Conservation (phyloP, 2,329 filamentous ascomycete species). For the Phialemonium atrogriseum region DNA sequence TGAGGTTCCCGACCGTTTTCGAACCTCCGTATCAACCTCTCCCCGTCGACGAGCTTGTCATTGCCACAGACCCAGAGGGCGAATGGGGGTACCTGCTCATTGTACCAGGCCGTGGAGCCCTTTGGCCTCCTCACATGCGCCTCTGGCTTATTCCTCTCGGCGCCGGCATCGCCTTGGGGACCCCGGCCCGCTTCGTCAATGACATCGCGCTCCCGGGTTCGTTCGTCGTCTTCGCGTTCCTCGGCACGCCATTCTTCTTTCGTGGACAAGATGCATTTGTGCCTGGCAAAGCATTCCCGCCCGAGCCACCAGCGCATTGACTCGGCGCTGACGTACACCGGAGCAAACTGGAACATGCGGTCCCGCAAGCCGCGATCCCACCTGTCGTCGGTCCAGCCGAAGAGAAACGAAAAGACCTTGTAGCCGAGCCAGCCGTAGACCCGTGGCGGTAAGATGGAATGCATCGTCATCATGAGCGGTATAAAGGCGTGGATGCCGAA, state of each 20-base stretch:
- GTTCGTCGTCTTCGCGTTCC: conserved; percentile 49
- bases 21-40: conserved; percentile 64
- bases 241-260: conserved; percentile 58
- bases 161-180: conserved; percentile 10
- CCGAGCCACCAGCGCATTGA: conserved; percentile 96
- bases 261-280: conserved; percentile 81
- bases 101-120: conserved; percentile 68
- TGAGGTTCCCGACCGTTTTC: conserved; percentile 71
- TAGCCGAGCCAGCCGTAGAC: conserved; percentile 81
- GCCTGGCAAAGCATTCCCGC: conserved; percentile 66
- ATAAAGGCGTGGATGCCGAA: conserved; percentile 95
- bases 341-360: conserved; percentile 86
- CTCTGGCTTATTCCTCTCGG: conserved; percentile 15
- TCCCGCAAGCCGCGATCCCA: conserved; percentile 77
- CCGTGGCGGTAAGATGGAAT: conserved; percentile 52
- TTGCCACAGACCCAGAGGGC: conserved; percentile 81
- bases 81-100: conserved; percentile 68
- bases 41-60: conserved; percentile 79
- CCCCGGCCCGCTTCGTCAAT: conserved; percentile 27
- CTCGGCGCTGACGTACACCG: conserved; percentile 83
- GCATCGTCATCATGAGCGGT: conserved; percentile 85
- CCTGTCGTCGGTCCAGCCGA: conserved; percentile 74
- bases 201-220: conserved; percentile 9
- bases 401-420: conserved; percentile 80
- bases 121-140: conserved; percentile 30